A percentile compares a stretch with the other conserved stretches of the same genome.
Conservation (phyloP, 2,329 filamentous ascomycete genomes). For the Exophiala alcalophila region DNA sequence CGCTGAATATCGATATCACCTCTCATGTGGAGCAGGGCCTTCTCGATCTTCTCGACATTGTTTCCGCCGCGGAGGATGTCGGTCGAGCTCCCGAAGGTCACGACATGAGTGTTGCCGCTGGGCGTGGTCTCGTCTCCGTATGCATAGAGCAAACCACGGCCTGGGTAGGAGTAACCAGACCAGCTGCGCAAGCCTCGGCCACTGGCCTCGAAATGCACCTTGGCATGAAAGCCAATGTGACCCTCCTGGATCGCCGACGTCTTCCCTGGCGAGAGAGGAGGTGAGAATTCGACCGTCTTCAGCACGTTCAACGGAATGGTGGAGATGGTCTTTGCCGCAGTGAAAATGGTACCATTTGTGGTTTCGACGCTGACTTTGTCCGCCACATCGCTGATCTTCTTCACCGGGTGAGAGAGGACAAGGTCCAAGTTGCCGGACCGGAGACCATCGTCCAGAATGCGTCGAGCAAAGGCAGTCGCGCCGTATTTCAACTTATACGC, state of each 20-base stretch:
- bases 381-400: conserved; percentile 22
- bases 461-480: conserved; percentile 46
- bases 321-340: conserved; percentile 29
- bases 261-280: conserved; percentile 25
- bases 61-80: neutral
- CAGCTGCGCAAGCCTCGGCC: conserved; percentile 26
- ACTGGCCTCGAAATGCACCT: conserved; percentile 29
- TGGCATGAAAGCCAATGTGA: conserved; percentile 26
- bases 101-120: conserved; percentile 47
- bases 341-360: conserved; percentile 14
- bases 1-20: neutral
- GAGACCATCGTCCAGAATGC: conserved; percentile 46
- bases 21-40: conserved; percentile 29
- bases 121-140: conserved; percentile 35
- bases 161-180: conserved; percentile 19
- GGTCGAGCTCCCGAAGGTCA: conserved; percentile 43
- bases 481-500: conserved; percentile 45
- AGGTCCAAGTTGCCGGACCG: conserved; percentile 40
- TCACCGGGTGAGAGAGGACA: conserved; percentile 36
- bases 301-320: conserved; percentile 32
- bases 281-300: conserved; percentile 23
- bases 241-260: conserved; percentile 26
- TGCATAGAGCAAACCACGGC: conserved; percentile 31
- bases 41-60: conserved; percentile 14
- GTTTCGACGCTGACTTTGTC: conserved; percentile 6